Base-by-base conservation (phyloP, 192 early-diverging fungal genomes). In the Rhizophlyctis rosea region DNA sequence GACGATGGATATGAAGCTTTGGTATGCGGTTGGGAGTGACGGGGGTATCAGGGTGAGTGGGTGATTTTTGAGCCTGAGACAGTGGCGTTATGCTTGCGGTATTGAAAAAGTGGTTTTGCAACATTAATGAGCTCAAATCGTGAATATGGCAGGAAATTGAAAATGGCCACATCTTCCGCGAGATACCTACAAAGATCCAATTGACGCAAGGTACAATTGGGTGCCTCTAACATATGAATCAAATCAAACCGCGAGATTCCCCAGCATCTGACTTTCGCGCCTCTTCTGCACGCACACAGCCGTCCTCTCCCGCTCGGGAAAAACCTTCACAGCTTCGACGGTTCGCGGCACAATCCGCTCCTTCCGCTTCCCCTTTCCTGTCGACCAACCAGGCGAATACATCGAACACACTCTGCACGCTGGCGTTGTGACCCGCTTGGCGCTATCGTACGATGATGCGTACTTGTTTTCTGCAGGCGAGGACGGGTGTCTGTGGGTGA, bases 401-500 rank as follows among this genome's bases (percentile, higher is more conserved):
- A 31, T 35, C 13, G 80, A 81, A 29, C 34, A 72, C 35, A 47
- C 56, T 16, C 69, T 54, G 34, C 81, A 81, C 63, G 54, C 70
- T 11, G 64, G 58, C 2, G 28, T 70, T 0, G 62, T 84, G 16
- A 66, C 67, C 18, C 66, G 74, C 39, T 47, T 82, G 35, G 63
- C 78, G 27, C 62, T 76, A 14, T 66, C 78, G 0, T 71, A 64
- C 50, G 79, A 83, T 64, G 83, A 83, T 31, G 59, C 71, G 50
- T 70, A 70, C 50, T 36, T 82, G 34, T 84, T 84, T 54, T 77
- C 79, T 0, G 66, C 44, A n/a, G 72, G 72, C 1, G 75, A 75
- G 44, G 83, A 85, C 59, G 83, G 81, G 2, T 71, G 70, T 33
- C 54, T 85, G 3, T 79, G 71, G 69, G 59, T 85, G 14, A 77